Conservation (phyloP, 257 asterid species). For the Solanum virginianum region DNA sequence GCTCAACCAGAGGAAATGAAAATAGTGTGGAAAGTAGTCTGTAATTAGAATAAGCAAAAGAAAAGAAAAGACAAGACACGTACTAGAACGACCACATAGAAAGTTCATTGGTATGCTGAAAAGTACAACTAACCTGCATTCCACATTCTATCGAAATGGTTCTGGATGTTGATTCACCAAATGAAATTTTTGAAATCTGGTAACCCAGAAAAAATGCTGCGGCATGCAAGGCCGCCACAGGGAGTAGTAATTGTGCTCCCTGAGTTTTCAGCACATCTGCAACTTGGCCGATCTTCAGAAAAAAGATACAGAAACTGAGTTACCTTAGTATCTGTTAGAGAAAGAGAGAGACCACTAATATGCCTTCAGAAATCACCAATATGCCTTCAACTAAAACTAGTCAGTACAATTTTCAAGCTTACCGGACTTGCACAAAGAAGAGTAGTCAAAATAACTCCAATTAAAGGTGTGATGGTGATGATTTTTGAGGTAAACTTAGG, state of each 20-base stretch:
- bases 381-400: not conserved
- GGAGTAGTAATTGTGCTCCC: conserved; percentile 72
- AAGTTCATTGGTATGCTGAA: not conserved
- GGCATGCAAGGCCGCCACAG: conserved; percentile 77
- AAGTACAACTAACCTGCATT: conserved; percentile 58
- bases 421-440: conserved; percentile 98
- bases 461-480: conserved; percentile 61
- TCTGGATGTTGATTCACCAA: conserved; percentile 97
- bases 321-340: not conserved
- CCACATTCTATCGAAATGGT: conserved; percentile 97
- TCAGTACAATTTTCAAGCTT: conserved; percentile 22
- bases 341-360: not conserved
- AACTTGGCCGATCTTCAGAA: conserved; percentile 82
- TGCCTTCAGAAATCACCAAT: not conserved
- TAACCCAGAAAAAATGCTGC: conserved; percentile 86
- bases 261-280: conserved; percentile 81
- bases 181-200: conserved; percentile 62
- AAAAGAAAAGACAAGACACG: not conserved
- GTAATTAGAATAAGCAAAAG: not conserved
- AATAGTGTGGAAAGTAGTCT: not conserved
- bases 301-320: not conserved
- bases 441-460: conserved; percentile 86
- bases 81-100: not conserved
- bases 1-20: not conserved
- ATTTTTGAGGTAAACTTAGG: conserved; percentile 91